These are phyloP conservation scores for Aspergillus coremiiformis DNA, from an alignment of 495 filamentous ascomycete genomes.

Conservation along the genomic window DNA sequence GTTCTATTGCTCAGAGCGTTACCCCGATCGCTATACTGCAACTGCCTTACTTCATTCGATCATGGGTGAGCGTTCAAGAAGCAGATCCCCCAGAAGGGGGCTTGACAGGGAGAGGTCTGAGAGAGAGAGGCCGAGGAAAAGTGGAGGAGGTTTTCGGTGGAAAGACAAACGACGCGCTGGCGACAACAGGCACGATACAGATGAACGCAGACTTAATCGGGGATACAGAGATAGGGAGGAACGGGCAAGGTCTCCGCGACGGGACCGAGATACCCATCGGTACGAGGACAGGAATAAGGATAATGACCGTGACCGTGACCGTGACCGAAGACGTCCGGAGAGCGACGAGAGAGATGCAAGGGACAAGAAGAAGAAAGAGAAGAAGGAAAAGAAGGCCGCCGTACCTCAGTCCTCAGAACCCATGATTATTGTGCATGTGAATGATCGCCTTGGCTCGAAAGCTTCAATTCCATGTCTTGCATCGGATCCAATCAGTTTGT, in stretches of 20 bases:
- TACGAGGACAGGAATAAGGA: conserved; percentile 20
- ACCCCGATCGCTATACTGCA: conserved; percentile 8
- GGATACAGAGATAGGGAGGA: conserved; percentile 46
- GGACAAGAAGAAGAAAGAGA: conserved; percentile 24
- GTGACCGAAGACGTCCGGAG: conserved; percentile 16
- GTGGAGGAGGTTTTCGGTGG: conserved; percentile 55
- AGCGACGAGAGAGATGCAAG: conserved; percentile 23
- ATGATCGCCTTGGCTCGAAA: conserved; percentile 86
- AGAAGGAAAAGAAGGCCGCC: conserved; percentile 31
- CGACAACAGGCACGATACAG: conserved; percentile 28
- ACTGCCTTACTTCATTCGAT: conserved; percentile 15
- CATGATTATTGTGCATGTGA: conserved; percentile 89
- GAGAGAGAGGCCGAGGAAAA: conserved; percentile 24
- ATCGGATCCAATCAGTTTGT: conserved; percentile 63
- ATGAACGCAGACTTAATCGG: conserved; percentile 44
- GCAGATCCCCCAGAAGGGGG: conserved; percentile 28
- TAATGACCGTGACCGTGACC: conserved; percentile 18
- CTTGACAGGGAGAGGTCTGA: conserved; percentile 13
- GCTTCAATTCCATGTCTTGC: conserved; percentile 80
- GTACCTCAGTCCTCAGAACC: conserved; percentile 47
- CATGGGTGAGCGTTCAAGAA: conserved; percentile 33
- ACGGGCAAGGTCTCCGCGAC: conserved; percentile 28
- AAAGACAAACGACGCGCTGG: conserved; percentile 54
- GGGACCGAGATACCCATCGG: conserved; percentile 22
- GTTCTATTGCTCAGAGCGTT: conserved; percentile 3